phyloP scores from a whole-genome alignment of 2,329 filamentous ascomycete genomes.

The Immersiporthe knoxdaviesiana region DNA sequence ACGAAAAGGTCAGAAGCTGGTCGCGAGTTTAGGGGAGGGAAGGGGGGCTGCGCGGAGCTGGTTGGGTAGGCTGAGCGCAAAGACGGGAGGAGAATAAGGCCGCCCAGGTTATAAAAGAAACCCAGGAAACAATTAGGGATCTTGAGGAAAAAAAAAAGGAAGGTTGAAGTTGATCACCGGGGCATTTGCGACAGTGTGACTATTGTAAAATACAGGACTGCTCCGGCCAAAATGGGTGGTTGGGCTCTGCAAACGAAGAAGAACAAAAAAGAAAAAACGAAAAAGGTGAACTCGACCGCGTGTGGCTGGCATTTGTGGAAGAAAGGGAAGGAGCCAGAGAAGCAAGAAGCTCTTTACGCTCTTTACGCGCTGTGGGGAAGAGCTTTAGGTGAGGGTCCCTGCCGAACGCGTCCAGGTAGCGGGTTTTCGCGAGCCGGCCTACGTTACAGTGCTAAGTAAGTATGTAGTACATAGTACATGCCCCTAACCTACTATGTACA shows the following conservation, averaged over 20 bases:
- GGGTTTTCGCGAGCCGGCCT: slow-evolving; percentile 5
- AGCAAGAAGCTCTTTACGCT: slow-evolving; percentile 4
- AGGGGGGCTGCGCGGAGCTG: slow-evolving; percentile 23
- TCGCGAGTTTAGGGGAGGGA: not conserved
- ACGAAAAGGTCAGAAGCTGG: not conserved
- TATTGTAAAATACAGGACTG: not conserved
- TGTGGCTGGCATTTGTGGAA: slow-evolving; percentile 1
- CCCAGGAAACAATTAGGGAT: not conserved
- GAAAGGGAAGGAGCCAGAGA: not conserved
- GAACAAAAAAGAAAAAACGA: not conserved
- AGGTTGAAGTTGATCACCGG: not conserved
- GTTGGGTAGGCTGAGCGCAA: slow-evolving; percentile 24
- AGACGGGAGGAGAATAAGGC: not conserved
- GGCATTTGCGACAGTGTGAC: not conserved
- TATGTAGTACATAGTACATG: too few relatives aligned
- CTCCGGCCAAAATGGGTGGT: not conserved
- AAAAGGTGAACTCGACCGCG: not conserved
- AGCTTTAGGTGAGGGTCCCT: not conserved
- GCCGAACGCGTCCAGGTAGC: slow-evolving; percentile 5
- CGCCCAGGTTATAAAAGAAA: not conserved
- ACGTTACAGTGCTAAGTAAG: too few relatives aligned
- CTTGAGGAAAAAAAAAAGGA: too few relatives aligned
- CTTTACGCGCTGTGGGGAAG: slow-evolving; percentile 15
- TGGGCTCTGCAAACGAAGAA: not conserved
- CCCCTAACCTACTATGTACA: too few relatives aligned